Conservation (phyloP, 2,329 filamentous ascomycete genomes). For the Calonectria fujianensis region DNA sequence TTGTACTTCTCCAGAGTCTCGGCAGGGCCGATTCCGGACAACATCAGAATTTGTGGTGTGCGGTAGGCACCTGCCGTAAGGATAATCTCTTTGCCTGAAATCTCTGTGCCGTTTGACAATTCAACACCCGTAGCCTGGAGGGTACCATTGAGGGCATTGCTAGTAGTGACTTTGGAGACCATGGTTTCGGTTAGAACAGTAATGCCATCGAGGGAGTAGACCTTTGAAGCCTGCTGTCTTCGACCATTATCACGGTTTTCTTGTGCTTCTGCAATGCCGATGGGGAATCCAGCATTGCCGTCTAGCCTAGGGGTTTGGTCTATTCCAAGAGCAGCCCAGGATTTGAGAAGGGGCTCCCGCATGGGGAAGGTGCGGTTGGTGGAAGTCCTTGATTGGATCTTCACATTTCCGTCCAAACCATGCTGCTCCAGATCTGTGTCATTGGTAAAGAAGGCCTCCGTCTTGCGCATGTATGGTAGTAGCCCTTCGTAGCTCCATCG, state of each 20-base stretch:
- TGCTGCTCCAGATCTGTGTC: conserved; percentile 59
- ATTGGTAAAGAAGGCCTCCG: conserved; percentile 57
- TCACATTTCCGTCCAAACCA: conserved; percentile 61
- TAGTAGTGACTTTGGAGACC: conserved; percentile 49
- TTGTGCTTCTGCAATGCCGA: conserved; percentile 56
- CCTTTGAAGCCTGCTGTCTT: conserved; percentile 47
- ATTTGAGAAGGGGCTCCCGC: conserved; percentile 57
- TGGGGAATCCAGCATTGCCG: conserved; percentile 54
- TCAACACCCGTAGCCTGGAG: conserved; percentile 22
- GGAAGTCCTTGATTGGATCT: conserved; percentile 55
- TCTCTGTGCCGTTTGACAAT: conserved; percentile 45
- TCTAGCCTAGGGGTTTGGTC: conserved; percentile 49
- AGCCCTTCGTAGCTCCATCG: conserved; percentile 67
- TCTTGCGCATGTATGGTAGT: conserved; percentile 33
- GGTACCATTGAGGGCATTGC: not conserved
- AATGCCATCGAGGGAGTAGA: conserved; percentile 51
- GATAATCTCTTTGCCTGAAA: conserved; percentile 58
- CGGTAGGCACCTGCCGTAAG: conserved; percentile 60
- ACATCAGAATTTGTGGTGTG: conserved; percentile 61
- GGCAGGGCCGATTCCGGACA: conserved; percentile 61
- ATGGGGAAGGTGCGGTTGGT: conserved; percentile 62
- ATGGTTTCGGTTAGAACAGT: conserved; percentile 52
- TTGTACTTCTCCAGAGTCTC: conserved; percentile 36
- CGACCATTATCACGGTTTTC: conserved; percentile 52
- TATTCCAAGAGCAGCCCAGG: conserved; percentile 64